Evolutionary conservation across 129 eudicot species (phyloP).

Genomic region (Heracleum sosnowskyi): DNA sequence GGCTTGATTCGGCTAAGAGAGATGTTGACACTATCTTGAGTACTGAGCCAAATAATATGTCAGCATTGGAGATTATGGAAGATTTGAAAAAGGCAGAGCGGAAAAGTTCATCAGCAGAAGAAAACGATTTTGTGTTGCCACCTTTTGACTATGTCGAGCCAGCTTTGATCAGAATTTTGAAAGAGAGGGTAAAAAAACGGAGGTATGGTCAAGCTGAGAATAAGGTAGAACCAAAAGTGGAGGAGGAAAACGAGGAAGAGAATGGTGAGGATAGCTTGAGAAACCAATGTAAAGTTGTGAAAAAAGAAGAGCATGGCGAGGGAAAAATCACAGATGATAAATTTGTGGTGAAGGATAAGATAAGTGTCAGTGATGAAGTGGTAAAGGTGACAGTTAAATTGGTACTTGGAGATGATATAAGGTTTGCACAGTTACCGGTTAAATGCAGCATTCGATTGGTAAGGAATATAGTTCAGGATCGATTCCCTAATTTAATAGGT

Average conservation of each 20-base stretch:
- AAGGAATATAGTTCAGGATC: slow-evolving; percentile 61
- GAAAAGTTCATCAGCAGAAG: slow-evolving; percentile 40
- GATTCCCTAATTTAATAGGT: slow-evolving; percentile 67
- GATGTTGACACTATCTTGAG: slow-evolving; percentile 60
- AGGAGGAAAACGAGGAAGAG: slow-evolving; percentile 12
- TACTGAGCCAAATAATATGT: slow-evolving; percentile 66
- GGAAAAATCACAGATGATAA: slow-evolving; percentile 43
- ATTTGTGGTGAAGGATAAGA: slow-evolving; percentile 56
- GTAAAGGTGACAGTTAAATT: slow-evolving; percentile 56
- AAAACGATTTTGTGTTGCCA: slow-evolving; percentile 32
- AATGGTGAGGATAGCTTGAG: not conserved
- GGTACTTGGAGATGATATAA: slow-evolving; percentile 81
- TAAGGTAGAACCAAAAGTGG: not conserved
- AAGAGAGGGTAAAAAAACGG: slow-evolving; percentile 44
- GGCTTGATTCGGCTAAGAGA: slow-evolving; percentile 62
- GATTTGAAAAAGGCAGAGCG: slow-evolving; percentile 46
- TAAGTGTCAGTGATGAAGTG: slow-evolving; percentile 36
- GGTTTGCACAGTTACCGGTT: slow-evolving; percentile 69
- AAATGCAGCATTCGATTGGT: slow-evolving; percentile 55
- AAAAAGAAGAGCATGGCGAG: slow-evolving; percentile 25
- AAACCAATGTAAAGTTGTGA: slow-evolving; percentile 10
- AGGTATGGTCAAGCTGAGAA: slow-evolving; percentile 38
- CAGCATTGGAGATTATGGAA: slow-evolving; percentile 59
- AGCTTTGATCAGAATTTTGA: slow-evolving; percentile 23
- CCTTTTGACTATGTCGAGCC: slow-evolving; percentile 31